These are phyloP conservation scores for Colletotrichum liriopes DNA, from an alignment of 2,329 filamentous ascomycete species.

Conservation along the genomic window DNA sequence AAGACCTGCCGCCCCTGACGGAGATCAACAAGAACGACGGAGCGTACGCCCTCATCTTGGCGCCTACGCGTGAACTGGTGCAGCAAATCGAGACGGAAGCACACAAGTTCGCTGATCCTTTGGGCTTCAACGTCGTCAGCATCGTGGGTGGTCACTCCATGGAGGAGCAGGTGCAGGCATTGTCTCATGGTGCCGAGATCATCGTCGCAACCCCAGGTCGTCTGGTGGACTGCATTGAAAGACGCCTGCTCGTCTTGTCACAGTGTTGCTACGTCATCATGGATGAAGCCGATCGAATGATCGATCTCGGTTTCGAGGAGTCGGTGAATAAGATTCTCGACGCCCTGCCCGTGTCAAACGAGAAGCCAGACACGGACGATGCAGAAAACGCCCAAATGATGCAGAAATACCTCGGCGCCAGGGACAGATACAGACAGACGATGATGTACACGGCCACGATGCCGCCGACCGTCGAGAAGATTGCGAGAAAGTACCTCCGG, in stretches of 20 bases:
- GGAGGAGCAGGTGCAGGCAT: constrained; percentile 91
- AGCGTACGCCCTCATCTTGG: constrained; percentile 96
- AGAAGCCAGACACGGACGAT: constrained; percentile 94
- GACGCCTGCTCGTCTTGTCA: constrained; percentile 89
- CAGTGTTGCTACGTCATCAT: constrained; percentile 99
- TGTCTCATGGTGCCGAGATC: constrained; percentile 95
- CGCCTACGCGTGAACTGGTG: constrained; percentile 95
- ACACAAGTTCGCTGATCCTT: constrained; percentile 88
- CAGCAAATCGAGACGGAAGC: constrained; percentile 98
- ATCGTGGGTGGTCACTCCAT: constrained; percentile 98
- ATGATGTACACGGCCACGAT: constrained; percentile 99
- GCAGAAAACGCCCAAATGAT: constrained; percentile 91
- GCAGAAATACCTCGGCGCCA: constrained; percentile 81
- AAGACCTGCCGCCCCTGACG: constrained; percentile 86
- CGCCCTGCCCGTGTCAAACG: constrained; percentile 90
- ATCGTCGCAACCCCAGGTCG: constrained; percentile 98
- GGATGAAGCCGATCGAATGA: constrained; percentile 99
- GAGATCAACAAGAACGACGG: constrained; percentile 93
- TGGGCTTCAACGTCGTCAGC: constrained; percentile 95
- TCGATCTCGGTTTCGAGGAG: constrained; percentile 97
- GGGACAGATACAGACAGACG: constrained; percentile 91
- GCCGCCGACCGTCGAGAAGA: constrained; percentile 92
- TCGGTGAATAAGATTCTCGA: constrained; percentile 98
- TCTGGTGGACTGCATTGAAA: constrained; percentile 96
- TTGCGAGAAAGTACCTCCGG: constrained; percentile 96